phyloP scores from a whole-genome alignment of 192 early-diverging fungal genomes.

The Spinellus fusiger region DNA sequence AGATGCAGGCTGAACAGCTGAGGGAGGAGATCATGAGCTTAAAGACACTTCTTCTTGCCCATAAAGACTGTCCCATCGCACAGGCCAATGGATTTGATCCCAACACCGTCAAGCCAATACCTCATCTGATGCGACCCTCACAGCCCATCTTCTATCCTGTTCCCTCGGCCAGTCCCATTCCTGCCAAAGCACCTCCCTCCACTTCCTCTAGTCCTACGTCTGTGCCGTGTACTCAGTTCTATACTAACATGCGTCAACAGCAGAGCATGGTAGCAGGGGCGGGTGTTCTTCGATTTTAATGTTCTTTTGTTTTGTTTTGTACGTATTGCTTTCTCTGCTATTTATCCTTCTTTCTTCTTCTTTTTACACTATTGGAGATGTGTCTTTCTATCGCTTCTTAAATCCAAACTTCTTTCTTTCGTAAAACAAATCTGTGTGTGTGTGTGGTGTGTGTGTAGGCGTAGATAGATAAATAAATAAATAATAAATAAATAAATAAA shows the following conservation, averaged over 20 bases:
- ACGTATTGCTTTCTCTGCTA: neutral
- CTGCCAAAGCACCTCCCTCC: neutral
- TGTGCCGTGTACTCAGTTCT: neutral
- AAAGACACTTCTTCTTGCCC: constrained; percentile 72
- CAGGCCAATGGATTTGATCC: constrained; percentile 53
- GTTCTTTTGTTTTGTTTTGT: constrained; percentile 5
- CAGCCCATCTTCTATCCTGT: neutral
- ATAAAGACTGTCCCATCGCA: constrained; percentile 73
- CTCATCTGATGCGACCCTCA: neutral
- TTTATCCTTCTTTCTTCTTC: neutral
- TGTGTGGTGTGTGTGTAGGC: no score
- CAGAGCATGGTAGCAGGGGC: neutral
- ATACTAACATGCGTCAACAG: neutral
- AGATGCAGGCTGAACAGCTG: constrained; percentile 50
- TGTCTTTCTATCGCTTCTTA: constrained; percentile 46
- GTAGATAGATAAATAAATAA: no score
- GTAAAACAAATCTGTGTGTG: constrained; percentile 87
- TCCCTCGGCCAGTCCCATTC: neutral
- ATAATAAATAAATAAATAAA: neutral
- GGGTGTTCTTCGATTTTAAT: constrained; percentile 11
- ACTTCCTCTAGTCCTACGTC: constrained; percentile 1
- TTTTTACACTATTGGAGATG: neutral
- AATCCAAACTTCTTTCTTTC: constrained; percentile 90
- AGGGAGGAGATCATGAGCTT: constrained; percentile 74
- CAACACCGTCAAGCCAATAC: neutral